These are phyloP conservation scores for Wallacemonas rigidus DNA, from an alignment of 208 protist species.

Conservation along the genomic window DNA sequence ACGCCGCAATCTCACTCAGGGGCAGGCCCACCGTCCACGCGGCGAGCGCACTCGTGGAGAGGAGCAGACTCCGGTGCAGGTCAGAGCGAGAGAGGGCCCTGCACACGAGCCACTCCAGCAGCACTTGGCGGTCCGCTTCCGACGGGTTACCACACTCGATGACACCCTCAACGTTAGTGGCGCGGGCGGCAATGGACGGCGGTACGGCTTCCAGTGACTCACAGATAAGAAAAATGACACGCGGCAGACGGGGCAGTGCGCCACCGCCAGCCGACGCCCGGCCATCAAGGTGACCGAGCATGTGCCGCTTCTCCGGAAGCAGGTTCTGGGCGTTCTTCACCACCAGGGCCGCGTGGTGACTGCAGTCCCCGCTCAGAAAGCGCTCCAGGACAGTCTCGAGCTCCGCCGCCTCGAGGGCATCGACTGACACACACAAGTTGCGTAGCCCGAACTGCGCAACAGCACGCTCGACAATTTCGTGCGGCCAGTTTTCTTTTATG, in stretches of 20 bases:
- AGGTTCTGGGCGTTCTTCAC: conserved; percentile 65
- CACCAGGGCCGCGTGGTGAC: conserved; percentile 44
- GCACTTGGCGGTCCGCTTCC: conserved; percentile 39
- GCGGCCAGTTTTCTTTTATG: conserved; percentile 61
- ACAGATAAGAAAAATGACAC: conserved; percentile 64
- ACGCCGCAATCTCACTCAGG: conserved; percentile 61
- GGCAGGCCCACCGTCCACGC: conserved; percentile 78
- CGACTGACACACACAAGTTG: conserved; percentile 36
- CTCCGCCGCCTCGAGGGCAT: conserved; percentile 46
- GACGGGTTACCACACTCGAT: conserved; percentile 71
- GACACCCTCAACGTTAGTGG: conserved; percentile 66
- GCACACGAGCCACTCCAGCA: conserved; percentile 14
- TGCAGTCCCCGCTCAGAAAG: conserved; percentile 29
- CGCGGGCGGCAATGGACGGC: conserved; percentile 66
- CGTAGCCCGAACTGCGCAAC: conserved; percentile 44
- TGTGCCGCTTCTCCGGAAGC: conserved; percentile 30
- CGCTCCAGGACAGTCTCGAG: conserved; percentile 31
- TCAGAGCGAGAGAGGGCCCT: conserved; percentile 20
- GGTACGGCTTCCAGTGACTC: conserved; percentile 69
- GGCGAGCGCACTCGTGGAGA: conserved; percentile 54
- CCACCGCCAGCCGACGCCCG: background rate
- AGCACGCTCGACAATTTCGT: conserved; percentile 49
- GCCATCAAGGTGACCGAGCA: conserved; percentile 50
- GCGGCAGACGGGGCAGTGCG: conserved; percentile 14
- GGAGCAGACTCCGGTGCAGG: conserved; percentile 55